phyloP scores from a whole-genome alignment of 192 early-diverging fungal genomes.

The Coemansia sp. region DNA sequence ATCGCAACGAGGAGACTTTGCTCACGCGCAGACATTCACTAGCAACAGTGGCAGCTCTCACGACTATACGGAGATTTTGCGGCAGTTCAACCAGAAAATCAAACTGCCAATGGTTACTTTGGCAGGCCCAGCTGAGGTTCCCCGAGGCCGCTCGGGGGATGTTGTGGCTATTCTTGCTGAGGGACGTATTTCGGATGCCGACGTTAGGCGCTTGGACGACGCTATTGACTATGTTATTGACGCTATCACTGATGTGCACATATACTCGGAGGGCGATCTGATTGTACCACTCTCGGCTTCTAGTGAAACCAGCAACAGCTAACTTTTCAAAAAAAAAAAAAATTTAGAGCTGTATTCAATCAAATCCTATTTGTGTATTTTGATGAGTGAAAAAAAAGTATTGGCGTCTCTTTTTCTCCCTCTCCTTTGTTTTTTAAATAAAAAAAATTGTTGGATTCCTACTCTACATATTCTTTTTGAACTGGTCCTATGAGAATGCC shows the following conservation, averaged over 20 bases:
- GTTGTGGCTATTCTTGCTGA: slow-evolving; percentile 29
- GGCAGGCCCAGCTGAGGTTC: slow-evolving; percentile 23
- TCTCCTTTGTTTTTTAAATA: too few relatives aligned
- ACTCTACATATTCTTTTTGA: neutral
- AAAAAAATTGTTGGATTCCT: too few relatives aligned
- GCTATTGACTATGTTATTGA: slow-evolving; percentile 34
- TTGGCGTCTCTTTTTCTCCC: too few relatives aligned
- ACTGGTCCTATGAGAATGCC: slow-evolving; percentile 38
- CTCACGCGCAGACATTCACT: slow-evolving; percentile 30
- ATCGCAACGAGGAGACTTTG: slow-evolving; percentile 32
- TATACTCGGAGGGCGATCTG: slow-evolving; percentile 38
- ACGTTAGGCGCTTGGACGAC: slow-evolving; percentile 26
- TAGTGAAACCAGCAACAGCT: slow-evolving; percentile 8
- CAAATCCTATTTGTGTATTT: too few relatives aligned
- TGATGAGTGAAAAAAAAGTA: too few relatives aligned
- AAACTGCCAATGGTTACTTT: slow-evolving; percentile 45
- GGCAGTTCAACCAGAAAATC: slow-evolving; percentile 50
- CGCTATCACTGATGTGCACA: slow-evolving; percentile 25
- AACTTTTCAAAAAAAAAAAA: neutral
- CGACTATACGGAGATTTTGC: slow-evolving; percentile 45
- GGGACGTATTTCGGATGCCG: slow-evolving; percentile 17
- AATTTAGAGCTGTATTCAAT: too few relatives aligned
- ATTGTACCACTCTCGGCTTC: slow-evolving; percentile 38
- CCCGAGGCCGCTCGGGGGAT: slow-evolving; percentile 6
- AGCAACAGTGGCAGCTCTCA: slow-evolving; percentile 27